A percentile compares a stretch with the other conserved stretches of the same genome.
phyloP scores from a whole-genome alignment of 164 flowering plant species.

The Magnolia kwangsiensis region DNA sequence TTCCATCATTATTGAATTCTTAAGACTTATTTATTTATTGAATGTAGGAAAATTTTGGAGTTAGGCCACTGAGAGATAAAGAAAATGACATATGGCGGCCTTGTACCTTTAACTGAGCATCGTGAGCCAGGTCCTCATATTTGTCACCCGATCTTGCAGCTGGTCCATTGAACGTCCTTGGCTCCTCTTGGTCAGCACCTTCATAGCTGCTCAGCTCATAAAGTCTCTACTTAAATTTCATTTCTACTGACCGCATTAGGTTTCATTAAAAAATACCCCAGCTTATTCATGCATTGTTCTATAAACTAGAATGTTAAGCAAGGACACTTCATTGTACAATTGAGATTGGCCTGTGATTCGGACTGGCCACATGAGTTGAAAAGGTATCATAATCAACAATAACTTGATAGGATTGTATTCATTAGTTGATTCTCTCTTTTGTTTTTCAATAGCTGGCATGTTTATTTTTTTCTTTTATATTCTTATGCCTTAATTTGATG shows the following conservation, averaged over 20 bases:
- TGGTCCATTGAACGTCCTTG: constrained; percentile 96
- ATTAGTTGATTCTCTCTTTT: no score
- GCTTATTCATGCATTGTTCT: not conserved
- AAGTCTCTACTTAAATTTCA: constrained; percentile 3
- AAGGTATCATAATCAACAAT: no score
- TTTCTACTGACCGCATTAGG: not conserved
- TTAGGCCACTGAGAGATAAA: constrained; percentile 38
- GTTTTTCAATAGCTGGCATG: no score
- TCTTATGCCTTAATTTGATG: no score
- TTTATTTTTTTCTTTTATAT: no score
- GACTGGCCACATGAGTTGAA: no score
- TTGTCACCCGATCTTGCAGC: constrained; percentile 91
- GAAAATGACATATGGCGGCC: constrained; percentile 68
- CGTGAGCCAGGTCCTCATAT: constrained; percentile 90
- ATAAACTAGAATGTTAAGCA: no score
- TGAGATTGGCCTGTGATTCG: no score
- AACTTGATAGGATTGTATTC: no score
- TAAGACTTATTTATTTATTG: no score
- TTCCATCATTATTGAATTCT: no score
- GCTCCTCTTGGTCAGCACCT: constrained; percentile 58
- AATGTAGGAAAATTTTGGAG: constrained; percentile 65
- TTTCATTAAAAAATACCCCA: not conserved
- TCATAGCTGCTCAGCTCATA: constrained; percentile 80
- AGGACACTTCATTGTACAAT: no score
- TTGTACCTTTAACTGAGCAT: constrained; percentile 95